phyloP scores from a whole-genome alignment of 2,329 filamentous ascomycete genomes.

The Emergomyces africanus region DNA sequence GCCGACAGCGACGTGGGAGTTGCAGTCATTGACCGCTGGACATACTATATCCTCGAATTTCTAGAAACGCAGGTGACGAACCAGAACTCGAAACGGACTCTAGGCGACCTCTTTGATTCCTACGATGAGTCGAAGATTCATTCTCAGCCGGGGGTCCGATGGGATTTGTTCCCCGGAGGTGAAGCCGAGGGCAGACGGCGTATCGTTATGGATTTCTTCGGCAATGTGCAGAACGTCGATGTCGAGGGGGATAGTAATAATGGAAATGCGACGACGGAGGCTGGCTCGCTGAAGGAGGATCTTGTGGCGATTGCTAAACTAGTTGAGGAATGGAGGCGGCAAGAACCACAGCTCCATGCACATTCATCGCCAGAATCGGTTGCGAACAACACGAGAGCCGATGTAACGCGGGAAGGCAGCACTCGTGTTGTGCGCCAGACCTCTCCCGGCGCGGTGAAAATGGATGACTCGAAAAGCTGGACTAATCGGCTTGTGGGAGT shows the following conservation, averaged over 20 bases:
- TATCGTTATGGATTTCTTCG: conserved; percentile 92
- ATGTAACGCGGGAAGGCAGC: neutral
- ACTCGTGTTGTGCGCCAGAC: neutral
- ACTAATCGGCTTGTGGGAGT: conserved; percentile 14
- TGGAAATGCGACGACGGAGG: conserved; percentile 38
- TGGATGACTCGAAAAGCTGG: conserved; percentile 15
- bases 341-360: conserved; percentile 13
- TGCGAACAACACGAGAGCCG: conserved; percentile 3
- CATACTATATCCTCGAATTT: conserved; percentile 97
- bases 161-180: conserved; percentile 86
- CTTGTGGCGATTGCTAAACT: conserved; percentile 56
- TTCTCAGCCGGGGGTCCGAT: conserved; percentile 78
- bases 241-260: conserved; percentile 52
- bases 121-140: conserved; percentile 95
- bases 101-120: conserved; percentile 91
- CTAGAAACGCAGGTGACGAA: conserved; percentile 82
- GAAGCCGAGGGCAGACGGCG: conserved; percentile 64
- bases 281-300: conserved; percentile 49
- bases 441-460: conserved; percentile 10
- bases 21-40: conserved; percentile 96
- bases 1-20: conserved; percentile 97
- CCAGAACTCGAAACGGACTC: conserved; percentile 71
- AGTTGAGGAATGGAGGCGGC: conserved; percentile 39
- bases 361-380: conserved; percentile 10
- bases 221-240: conserved; percentile 95